These are phyloP conservation scores for Termitomyces heimii DNA, from an alignment of 768 basidiomycete genomes.

Conservation along the genomic window DNA sequence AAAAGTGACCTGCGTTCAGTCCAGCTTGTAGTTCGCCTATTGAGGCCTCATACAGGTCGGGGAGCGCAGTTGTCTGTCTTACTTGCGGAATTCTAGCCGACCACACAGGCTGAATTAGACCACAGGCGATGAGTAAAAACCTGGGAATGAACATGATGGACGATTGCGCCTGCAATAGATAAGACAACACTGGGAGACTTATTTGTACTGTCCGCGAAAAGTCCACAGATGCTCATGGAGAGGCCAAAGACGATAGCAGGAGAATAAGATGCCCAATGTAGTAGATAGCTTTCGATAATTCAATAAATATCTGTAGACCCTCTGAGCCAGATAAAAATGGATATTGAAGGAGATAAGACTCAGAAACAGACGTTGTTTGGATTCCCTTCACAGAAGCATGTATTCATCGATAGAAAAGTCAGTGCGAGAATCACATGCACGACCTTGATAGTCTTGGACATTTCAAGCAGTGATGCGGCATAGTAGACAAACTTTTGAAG, in stretches of 20 bases:
- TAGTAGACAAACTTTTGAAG: not conserved
- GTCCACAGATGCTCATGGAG: not conserved
- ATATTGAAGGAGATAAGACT: not conserved
- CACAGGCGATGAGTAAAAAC: not conserved
- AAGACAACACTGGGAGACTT: not conserved
- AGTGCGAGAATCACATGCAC: not conserved
- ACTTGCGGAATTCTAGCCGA: not conserved
- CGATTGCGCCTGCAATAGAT: not conserved
- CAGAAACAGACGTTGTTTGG: not conserved
- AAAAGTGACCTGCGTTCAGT: conserved; percentile 43
- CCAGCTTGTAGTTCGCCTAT: conserved; percentile 51
- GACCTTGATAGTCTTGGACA: not conserved
- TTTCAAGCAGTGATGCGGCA: not conserved
- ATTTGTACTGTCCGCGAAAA: not conserved
- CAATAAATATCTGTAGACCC: not conserved
- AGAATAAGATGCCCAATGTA: not conserved
- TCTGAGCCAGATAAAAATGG: not conserved
- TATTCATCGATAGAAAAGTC: not conserved
- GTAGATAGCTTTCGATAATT: not conserved
- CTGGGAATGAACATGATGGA: not conserved
- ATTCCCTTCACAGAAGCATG: not conserved
- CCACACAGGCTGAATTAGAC: not conserved
- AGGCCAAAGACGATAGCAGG: not conserved
- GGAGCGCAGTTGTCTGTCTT: conserved; percentile 18
- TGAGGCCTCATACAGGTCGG: conserved; percentile 59